Conservation (phyloP, 192 early-diverging fungal species). For the Glomus cerebriforme region DNA sequence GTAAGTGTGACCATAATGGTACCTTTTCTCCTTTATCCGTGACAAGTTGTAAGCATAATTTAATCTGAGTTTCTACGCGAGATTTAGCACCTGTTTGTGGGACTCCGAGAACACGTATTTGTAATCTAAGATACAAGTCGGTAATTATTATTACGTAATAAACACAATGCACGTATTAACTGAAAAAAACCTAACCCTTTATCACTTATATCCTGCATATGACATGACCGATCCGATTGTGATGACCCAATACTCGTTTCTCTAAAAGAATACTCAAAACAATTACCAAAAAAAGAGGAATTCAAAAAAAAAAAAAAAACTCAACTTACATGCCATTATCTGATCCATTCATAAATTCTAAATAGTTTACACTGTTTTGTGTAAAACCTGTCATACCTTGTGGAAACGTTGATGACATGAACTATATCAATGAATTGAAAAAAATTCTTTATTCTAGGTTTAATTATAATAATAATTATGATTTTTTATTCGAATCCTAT, state of each 20-base stretch:
- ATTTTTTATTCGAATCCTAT: neutral
- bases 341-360: conserved; percentile 5
- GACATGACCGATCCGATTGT: neutral
- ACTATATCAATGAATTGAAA: neutral
- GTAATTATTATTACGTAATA: neutral
- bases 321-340: conserved; percentile 2
- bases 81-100: conserved; percentile 72
- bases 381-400: neutral
- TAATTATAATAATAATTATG: no score
- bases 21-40: conserved; percentile 70
- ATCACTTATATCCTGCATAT: neutral
- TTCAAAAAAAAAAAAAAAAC: neutral
- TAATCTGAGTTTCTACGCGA: conserved; percentile 94
- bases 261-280: neutral
- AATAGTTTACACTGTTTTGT: neutral
- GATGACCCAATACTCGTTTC: neutral
- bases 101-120: conserved; percentile 43
- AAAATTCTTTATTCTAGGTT: neutral
- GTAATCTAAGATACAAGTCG: neutral
- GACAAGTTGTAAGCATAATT: conserved; percentile 82
- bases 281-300: neutral
- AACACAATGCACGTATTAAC: neutral
- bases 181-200: neutral
- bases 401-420: neutral
- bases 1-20: conserved; percentile 78